Evolutionary conservation across 2,329 filamentous ascomycete genomes (phyloP), one percentile per base, ranked within the genome.

Genomic region (Emericellopsis atlantica): DNA sequence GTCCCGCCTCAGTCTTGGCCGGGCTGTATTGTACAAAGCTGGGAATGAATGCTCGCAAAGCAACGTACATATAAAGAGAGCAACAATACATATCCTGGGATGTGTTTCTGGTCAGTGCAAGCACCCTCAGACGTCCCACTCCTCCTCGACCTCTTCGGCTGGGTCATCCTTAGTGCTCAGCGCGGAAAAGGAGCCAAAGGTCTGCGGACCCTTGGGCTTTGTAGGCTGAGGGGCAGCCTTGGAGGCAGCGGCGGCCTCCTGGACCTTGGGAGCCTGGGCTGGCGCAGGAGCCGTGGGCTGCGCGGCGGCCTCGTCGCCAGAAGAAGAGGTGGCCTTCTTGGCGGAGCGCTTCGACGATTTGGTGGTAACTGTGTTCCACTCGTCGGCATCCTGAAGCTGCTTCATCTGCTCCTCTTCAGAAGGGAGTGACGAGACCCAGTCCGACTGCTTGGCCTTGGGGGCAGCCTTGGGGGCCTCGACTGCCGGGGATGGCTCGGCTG

Each of bases 331-430:
- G 24, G 54, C 55, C 50, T 62, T 63, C 58, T 66, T 62, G 51
- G 55, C 43, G 39, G 55, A 54, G 52, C 63, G 63, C 60, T 66
- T 63, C 48, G 64, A 58, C 43, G 56, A 56, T 59, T 69, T 67
- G 45, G 56, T 56, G 53, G 65, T 69, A 39, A 81, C 77, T 26
- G 76, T 76, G 55, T 63, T 76, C 76, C 77, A 81, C 48, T 76
- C 68, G 37, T 70, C 66, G 23, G 70, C 64, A 16, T 61, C 61
- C 49, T 69, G 69, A 42, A 76, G 63, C 54, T 72, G 61, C 59
- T 77, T 67, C 48, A 79, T 62, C 60, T 79, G 75, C 57, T 79
- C 72, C 56, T 80, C 75, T 55, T 79, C 74, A 0, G 75, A 77
- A 4, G 72, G 72, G 2, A 76, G 59, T 9, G 67, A 62, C 5